Conservation (phyloP, 2,329 filamentous ascomycete genomes). For the Anthostomella pinea region DNA sequence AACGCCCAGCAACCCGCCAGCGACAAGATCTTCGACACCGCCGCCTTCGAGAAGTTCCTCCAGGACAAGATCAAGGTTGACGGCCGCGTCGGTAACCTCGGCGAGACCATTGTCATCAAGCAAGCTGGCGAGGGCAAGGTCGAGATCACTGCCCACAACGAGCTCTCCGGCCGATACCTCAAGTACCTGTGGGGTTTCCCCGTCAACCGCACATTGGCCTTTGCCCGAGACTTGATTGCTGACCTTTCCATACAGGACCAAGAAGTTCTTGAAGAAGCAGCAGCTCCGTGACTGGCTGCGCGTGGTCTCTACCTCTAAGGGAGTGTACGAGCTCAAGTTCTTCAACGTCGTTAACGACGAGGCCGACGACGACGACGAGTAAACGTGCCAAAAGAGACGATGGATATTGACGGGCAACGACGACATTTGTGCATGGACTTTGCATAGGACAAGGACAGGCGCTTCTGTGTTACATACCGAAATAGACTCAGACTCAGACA, state of each 20-base stretch:
- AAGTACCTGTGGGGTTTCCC: slow-evolving; percentile 91
- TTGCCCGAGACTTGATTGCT: not conserved
- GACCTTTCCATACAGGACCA: slow-evolving; percentile 62
- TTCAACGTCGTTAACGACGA: slow-evolving; percentile 99
- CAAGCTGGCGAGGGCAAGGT: slow-evolving; percentile 96
- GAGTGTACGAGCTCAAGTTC: slow-evolving; percentile 99
- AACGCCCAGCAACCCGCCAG: slow-evolving; percentile 96
- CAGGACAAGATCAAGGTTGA: slow-evolving; percentile 99
- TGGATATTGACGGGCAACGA: slow-evolving; percentile 8
- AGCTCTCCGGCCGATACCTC: slow-evolving; percentile 97
- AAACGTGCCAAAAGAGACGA: slow-evolving; percentile 44
- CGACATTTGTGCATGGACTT: slow-evolving; percentile 16
- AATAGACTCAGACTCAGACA: slow-evolving; percentile 24
- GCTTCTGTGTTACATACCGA: slow-evolving; percentile 15
- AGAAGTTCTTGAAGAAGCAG: slow-evolving; percentile 99
- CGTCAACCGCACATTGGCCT: no score
- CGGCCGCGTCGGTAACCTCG: slow-evolving; percentile 96
- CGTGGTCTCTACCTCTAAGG: slow-evolving; percentile 95
- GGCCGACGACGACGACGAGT: slow-evolving; percentile 97
- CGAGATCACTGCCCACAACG: slow-evolving; percentile 94
- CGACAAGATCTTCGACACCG: slow-evolving; percentile 99
- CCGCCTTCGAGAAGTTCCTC: slow-evolving; percentile 99
- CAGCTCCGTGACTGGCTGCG: slow-evolving; percentile 99
- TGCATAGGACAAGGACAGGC: slow-evolving; percentile 19
- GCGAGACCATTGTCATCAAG: slow-evolving; percentile 85